These are phyloP conservation scores for Mycena metata DNA, from an alignment of 768 basidiomycete genomes.

Conservation along the genomic window DNA sequence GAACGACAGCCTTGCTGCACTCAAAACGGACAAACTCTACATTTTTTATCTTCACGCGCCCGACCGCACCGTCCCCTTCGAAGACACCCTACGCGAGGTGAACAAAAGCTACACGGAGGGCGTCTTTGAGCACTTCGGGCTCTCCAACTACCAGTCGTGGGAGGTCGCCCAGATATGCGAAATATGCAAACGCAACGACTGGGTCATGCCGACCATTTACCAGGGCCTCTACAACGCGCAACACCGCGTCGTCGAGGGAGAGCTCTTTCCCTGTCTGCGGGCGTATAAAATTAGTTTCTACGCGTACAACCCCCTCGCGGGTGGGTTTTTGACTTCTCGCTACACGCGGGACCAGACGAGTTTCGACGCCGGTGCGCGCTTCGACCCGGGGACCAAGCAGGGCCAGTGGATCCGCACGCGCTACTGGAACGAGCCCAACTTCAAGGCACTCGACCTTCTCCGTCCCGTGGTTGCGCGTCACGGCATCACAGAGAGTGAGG, in stretches of 20 bases:
- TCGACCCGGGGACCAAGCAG: conserved; percentile 51
- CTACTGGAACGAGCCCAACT: conserved; percentile 20
- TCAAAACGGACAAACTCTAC: conserved; percentile 54
- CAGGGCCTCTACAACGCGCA: conserved; percentile 48
- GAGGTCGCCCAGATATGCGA: conserved; percentile 44
- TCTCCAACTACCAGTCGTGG: conserved; percentile 63
- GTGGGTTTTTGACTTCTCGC: conserved; percentile 58
- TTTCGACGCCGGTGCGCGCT: conserved; percentile 44
- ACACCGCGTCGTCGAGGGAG: conserved; percentile 38
- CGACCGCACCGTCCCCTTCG: conserved; percentile 60
- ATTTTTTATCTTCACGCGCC: conserved; percentile 62
- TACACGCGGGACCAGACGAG: conserved; percentile 45
- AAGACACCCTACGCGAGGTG: conserved; percentile 57
- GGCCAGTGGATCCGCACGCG: not conserved
- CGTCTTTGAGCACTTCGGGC: conserved; percentile 59
- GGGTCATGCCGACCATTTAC: conserved; percentile 60
- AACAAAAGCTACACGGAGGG: conserved; percentile 59
- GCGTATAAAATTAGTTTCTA: conserved; percentile 59
- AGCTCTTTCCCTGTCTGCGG: conserved; percentile 51
- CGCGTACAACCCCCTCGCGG: conserved; percentile 60
- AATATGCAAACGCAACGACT: conserved; percentile 60
- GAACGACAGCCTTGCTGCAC: conserved; percentile 54
- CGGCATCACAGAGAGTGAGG: conserved; percentile 56
- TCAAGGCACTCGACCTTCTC: conserved; percentile 19
- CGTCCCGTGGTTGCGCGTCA: conserved; percentile 51